Conservation (phyloP, 768 basidiomycete species). For the Calocybe cyanea region DNA sequence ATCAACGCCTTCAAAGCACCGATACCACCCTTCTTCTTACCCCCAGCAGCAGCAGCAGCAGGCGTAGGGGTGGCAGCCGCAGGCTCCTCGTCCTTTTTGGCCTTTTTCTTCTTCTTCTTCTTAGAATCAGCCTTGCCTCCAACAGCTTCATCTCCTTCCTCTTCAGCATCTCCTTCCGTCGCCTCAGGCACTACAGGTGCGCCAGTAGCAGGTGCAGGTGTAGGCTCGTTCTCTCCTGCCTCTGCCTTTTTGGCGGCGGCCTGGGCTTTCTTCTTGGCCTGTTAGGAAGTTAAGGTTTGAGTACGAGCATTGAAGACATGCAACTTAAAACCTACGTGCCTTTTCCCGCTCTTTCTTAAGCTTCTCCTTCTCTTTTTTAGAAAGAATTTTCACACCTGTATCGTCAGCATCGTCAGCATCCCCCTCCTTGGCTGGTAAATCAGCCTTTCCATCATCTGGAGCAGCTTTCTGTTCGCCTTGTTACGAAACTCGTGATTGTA, state of each 20-base stretch:
- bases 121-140: conserved; percentile 55
- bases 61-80: conserved; percentile 36
- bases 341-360: conserved; percentile 97
- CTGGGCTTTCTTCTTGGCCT: conserved; percentile 96
- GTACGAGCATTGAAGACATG: conserved; percentile 4
- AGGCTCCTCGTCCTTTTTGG: conserved; percentile 55
- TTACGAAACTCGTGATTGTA: conserved; percentile 6
- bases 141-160: conserved; percentile 58
- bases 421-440: conserved; percentile 27
- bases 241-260: conserved; percentile 76
- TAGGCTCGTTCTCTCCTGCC: conserved; percentile 26
- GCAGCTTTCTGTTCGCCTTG: conserved; percentile 20
- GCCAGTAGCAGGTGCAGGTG: conserved; percentile 21
- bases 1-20: conserved; percentile 85
- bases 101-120: conserved; percentile 89
- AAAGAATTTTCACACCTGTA: conserved; percentile 63
- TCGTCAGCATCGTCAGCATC: conserved; percentile 55
- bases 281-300: conserved; percentile 5
- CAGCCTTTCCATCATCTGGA: conserved; percentile 21
- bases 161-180: conserved; percentile 56
- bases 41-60: conserved; percentile 33
- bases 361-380: conserved; percentile 96
- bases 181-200: conserved; percentile 26
- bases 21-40: conserved; percentile 77
- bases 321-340: conserved; percentile 39